Percentiles rank a stretch among this genome's conserved stretches.
Conservation (phyloP, 805 yeast genomes). For the Yarrowia sp. region DNA sequence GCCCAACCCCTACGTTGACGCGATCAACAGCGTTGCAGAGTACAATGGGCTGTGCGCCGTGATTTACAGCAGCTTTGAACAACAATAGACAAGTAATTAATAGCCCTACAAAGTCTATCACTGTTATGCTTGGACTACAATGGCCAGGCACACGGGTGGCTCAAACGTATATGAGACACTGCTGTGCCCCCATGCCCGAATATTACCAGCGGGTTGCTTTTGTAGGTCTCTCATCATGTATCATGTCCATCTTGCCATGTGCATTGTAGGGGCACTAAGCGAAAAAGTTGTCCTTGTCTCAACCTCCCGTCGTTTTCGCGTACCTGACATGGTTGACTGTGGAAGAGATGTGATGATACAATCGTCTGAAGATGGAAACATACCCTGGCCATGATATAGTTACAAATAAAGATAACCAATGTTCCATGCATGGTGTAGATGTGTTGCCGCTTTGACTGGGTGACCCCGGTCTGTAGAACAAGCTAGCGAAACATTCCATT, state of each 20-base stretch:
- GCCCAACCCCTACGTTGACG: conserved; percentile 53
- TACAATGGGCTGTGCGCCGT: conserved; percentile 86
- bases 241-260: not conserved
- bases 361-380: no score
- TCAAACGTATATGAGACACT: not conserved
- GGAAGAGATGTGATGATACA: no score
- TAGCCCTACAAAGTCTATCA: conserved; percentile 13
- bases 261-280: conserved; percentile 1
- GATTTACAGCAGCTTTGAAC: conserved; percentile 74
- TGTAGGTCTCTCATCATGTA: conserved; percentile 5
- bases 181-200: not conserved
- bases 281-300: conserved; percentile 1
- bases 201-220: conserved; percentile 7
- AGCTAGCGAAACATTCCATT: not conserved
- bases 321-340: not conserved
- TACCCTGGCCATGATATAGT: conserved; percentile 1
- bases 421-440: conserved; percentile 22
- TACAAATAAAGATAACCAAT: not conserved
- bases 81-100: conserved; percentile 24
- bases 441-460: not conserved
- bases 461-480: not conserved
- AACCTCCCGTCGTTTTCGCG: conserved; percentile 5
- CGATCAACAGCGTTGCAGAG: conserved; percentile 60
- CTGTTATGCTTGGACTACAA: conserved; percentile 21
- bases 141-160: conserved; percentile 17